Percentiles rank a stretch among this genome's conserved stretches.
Conservation (phyloP, 306 rosid species). For the Phaseolus lunatus region DNA sequence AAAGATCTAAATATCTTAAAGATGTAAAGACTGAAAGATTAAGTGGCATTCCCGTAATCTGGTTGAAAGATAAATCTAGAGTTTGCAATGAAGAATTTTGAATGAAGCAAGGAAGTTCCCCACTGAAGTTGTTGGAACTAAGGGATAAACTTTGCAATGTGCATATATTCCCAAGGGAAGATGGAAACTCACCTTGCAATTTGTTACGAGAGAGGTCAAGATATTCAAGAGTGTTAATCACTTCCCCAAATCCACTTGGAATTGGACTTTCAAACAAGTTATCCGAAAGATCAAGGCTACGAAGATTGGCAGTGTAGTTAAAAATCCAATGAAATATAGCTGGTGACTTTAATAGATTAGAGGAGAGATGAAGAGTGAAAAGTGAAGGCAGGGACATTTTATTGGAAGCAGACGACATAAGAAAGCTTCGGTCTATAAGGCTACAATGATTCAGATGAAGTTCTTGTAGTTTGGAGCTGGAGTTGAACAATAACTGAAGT, state of each 20-base stretch:
- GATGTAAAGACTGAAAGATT: not conserved
- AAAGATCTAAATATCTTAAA: not conserved
- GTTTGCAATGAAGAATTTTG: not conserved
- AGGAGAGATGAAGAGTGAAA: not conserved
- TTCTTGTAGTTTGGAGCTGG: not conserved
- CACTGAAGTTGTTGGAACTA: not conserved
- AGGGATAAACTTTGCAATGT: not conserved
- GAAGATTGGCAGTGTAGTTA: conserved; percentile 20
- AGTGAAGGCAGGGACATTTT: not conserved
- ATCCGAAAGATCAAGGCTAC: accelerated
- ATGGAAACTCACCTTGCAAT: conserved; percentile 14
- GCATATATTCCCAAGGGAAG: conserved; percentile 25
- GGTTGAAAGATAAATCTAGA: not conserved
- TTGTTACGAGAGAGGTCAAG: not conserved
- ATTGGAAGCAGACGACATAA: not conserved
- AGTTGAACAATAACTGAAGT: not conserved
- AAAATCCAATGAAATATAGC: not conserved
- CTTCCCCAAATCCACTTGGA: not conserved
- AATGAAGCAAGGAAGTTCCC: not conserved
- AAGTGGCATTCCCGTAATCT: not conserved
- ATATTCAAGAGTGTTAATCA: not conserved
- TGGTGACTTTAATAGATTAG: not conserved
- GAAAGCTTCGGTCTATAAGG: not conserved
- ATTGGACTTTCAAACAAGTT: conserved; percentile 14
- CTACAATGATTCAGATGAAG: not conserved